Base-by-base conservation (phyloP, 2,329 filamentous ascomycete species). In the Monilinia vaccinii-corymbosi region DNA sequence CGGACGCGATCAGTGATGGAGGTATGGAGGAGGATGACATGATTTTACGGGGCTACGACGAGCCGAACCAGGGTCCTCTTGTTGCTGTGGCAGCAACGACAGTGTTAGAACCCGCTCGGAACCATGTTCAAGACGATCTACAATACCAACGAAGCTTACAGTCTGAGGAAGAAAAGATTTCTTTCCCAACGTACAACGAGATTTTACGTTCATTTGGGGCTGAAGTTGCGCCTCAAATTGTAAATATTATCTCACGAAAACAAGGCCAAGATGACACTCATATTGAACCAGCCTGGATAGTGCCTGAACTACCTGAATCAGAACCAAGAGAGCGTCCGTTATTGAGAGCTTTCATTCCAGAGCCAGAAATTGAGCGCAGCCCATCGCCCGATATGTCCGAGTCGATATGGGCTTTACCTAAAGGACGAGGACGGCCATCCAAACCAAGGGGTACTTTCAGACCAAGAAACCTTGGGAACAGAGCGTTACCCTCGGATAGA, bases 21-120 rank as follows among this genome's bases (percentile, higher is more conserved):
- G 69, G 68, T 34, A 66, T 69, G 61, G 47, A 66, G 36, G 70
- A 71, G 53, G 70, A 71, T 46, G 68, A 72, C 53, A 52, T 71
- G 51, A 71, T 72, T 55, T 57, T 72, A 51, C 68, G 69, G 11
- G 70, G 70, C 1, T 69, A 69, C 56, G 60, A 65, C 7, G 62
- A 62, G 42, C 65, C 64, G n/a, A 66, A 62, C 31, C 64, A 60
- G 25, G 52, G 34, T 23, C 9, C 21, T 36, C 42, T 49, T 21
- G 5, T 56, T 31, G 58, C 44, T 25, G 28, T 42, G 40, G 18
- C 23, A 40, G 16, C 23, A 13, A 32, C 40, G 16, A 46, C 50
- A 36, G 50, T 47, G 36, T 34, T 36, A n/a, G 40, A 21, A 23
- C 5, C 10, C n/a, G 4, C n/a, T 25, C 32, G 6, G 2, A 18